Base-by-base conservation (phyloP, 441 rosid genomes). In the Brassica balearica region DNA sequence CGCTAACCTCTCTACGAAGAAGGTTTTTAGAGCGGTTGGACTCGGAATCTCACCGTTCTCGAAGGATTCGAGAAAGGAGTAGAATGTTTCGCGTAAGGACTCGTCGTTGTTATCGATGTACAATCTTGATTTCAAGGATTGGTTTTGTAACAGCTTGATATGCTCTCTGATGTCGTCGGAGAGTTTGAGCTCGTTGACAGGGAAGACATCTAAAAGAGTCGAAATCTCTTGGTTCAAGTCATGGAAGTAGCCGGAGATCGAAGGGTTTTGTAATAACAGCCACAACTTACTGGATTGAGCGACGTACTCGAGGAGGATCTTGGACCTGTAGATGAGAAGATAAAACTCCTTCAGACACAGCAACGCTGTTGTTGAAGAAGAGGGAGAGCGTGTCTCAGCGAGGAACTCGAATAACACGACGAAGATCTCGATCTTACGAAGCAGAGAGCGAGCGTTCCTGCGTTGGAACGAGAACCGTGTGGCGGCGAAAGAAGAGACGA, bases 181-280 rank as follows among this genome's bases (percentile, higher is more conserved):
- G 80, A 93, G 81, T 22, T 63, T 72, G 58, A 87, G 78, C 65
- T 92, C 88, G 29, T 81, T 65, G 11, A 86, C 72, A 0, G 97
- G 97, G 73, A 95, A 87, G 23, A 93, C 97, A 85, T 95, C 99
- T 74, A 95, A 77, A 65, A 93, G 97, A 73, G 98, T 93, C n/a
- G 85, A 84, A 29, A 92, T 89, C 69, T 95, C 99, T 79, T 89
- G 96, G 79, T 91, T 88, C 86, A 93, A 77, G 77, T 92, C 98
- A 82, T 93, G 97, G 79, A 93, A 95, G 83, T 95, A 95, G 10
- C 95, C 97, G 2, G 97, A 90, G 78, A 95, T 88, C 0, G 92
- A 79, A 29, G 88, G 91, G 71, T 88, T 91, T 77, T 95, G 97
- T n/a, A 93, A 85, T 89, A 95, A 74, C 2, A 95, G 82, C 99